Conservation (phyloP, 176 grass and related monocot species). For the Oryza glaberrima region DNA sequence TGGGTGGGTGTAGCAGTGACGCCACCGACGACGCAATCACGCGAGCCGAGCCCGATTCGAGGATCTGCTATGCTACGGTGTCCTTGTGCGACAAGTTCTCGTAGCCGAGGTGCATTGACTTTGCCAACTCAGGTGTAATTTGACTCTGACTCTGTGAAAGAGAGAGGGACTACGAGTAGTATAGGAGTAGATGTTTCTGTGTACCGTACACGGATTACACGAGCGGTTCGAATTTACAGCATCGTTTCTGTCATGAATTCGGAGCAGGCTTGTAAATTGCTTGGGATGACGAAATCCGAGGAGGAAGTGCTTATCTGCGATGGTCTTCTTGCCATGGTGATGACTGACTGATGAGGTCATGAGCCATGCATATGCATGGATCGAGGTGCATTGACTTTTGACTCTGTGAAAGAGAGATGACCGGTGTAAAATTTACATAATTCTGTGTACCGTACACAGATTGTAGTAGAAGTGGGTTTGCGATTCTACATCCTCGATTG, state of each 20-base stretch:
- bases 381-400: background rate
- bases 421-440: background rate
- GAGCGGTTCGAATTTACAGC: background rate
- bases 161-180: background rate
- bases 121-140: background rate
- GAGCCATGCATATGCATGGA: background rate
- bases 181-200: background rate
- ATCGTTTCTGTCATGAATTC: background rate
- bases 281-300: background rate
- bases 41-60: background rate
- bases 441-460: background rate
- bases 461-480: background rate
- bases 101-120: background rate
- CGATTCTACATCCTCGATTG: background rate
- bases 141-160: background rate
- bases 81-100: background rate
- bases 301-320: background rate
- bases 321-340: background rate
- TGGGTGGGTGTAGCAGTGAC: background rate
- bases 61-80: background rate
- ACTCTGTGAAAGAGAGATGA: background rate
- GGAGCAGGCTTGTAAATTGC: background rate
- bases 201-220: background rate
- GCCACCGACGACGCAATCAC: background rate
- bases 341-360: background rate